Evolutionary conservation across 2,329 filamentous ascomycete genomes (phyloP).

Genomic region (Claviceps sp.): DNA sequence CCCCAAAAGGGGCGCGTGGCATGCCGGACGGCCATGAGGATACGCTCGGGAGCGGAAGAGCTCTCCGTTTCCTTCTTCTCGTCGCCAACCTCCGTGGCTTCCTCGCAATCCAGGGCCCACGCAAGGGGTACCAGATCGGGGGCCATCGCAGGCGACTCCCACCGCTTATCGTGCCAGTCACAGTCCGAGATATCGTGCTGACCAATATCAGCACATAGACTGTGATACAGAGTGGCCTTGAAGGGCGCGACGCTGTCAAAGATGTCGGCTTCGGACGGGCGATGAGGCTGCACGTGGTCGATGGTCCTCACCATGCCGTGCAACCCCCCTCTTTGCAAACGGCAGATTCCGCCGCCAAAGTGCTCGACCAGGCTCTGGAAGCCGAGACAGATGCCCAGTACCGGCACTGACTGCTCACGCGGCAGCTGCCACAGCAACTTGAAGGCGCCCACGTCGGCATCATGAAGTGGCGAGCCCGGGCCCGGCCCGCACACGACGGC

Average conservation of each 20-base stretch:
- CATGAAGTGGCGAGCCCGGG: slow-evolving; percentile 62
- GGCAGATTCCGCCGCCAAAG: slow-evolving; percentile 52
- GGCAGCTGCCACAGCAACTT: slow-evolving; percentile 57
- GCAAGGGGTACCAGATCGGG: slow-evolving; percentile 44
- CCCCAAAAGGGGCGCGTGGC: slow-evolving; percentile 63
- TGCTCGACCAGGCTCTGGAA: slow-evolving; percentile 69
- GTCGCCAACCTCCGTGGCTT: slow-evolving; percentile 23
- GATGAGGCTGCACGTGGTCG: slow-evolving; percentile 29
- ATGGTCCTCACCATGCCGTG: slow-evolving; percentile 71
- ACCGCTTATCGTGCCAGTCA: slow-evolving; percentile 26
- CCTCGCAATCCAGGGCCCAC: slow-evolving; percentile 33
- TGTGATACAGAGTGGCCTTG: slow-evolving; percentile 66
- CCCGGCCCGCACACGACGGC: slow-evolving; percentile 86
- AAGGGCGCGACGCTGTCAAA: slow-evolving; percentile 50
- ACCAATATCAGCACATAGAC: slow-evolving; percentile 41
- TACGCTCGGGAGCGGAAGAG: slow-evolving; percentile 25
- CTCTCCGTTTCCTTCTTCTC: not conserved
- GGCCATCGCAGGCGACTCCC: slow-evolving; percentile 22
- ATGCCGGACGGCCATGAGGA: slow-evolving; percentile 71
- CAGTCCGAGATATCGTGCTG: slow-evolving; percentile 25
- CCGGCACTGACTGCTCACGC: slow-evolving; percentile 49
- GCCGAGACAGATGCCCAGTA: slow-evolving; percentile 79
- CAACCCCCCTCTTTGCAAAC: slow-evolving; percentile 55
- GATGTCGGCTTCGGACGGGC: slow-evolving; percentile 34
- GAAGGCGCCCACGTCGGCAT: slow-evolving; percentile 74